Percentiles rank a stretch among this genome's conserved stretches.
Evolutionary conservation across 148 eudicot genomes (phyloP).

Genomic region (Nyssa sinensis): DNA sequence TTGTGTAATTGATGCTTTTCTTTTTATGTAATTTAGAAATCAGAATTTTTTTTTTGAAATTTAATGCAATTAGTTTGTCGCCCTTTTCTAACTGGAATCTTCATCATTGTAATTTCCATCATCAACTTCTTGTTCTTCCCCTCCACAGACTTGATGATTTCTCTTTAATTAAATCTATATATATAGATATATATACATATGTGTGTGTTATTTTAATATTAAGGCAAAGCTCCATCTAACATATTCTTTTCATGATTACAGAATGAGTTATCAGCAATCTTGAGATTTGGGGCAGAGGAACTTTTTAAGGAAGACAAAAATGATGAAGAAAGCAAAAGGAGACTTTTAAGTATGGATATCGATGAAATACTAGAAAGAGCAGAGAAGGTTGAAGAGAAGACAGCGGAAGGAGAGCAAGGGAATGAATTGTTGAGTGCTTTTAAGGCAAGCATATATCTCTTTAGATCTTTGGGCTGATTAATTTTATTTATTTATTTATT

Average conservation of each 20-base stretch:
- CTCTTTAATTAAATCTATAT: neutral
- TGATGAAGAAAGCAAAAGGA: constrained; percentile 95
- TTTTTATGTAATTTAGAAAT: neutral
- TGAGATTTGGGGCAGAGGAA: constrained; percentile 98
- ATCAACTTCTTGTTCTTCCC: neutral
- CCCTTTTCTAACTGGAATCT: neutral
- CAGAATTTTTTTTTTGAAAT: constrained; percentile 1
- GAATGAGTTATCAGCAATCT: constrained; percentile 99
- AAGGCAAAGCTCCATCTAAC: neutral
- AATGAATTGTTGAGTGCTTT: constrained; percentile 88
- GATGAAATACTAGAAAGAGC: constrained; percentile 99
- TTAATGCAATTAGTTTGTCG: constrained; percentile 1
- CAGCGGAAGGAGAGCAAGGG: constrained; percentile 62
- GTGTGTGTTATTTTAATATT: no score
- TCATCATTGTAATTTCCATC: neutral
- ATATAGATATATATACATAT: no score
- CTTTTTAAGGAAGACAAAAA: constrained; percentile 91
- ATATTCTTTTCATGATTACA: constrained; percentile 26
- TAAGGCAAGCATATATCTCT: constrained; percentile 47
- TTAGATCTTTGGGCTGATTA: neutral
- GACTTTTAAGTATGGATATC: constrained; percentile 89
- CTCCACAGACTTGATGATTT: neutral
- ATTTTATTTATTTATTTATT: neutral
- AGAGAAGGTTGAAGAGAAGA: constrained; percentile 93
- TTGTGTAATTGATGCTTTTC: neutral